Evolutionary conservation across 2,329 filamentous ascomycete species (phyloP).

Genomic region (Aspergillus terreus): DNA sequence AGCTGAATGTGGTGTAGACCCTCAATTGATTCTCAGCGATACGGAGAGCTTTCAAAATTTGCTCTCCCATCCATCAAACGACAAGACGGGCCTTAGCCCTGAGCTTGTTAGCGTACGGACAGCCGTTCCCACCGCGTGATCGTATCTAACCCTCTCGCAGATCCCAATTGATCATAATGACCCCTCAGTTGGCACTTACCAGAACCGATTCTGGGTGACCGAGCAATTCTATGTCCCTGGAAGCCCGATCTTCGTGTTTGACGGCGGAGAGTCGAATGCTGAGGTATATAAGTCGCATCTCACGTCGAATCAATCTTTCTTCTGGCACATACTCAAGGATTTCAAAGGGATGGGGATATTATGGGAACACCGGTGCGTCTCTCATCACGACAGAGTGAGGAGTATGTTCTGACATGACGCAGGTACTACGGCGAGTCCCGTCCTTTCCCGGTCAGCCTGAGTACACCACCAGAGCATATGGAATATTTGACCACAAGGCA

Average conservation of each 20-base stretch:
- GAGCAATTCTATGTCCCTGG: conserved; percentile 53
- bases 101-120: conserved; percentile 17
- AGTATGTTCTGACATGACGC: conserved; percentile 6
- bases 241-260: conserved; percentile 49
- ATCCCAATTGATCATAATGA: conserved; percentile 32
- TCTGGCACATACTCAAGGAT: conserved; percentile 30
- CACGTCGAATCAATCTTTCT: conserved; percentile 20
- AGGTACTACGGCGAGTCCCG: conserved; percentile 43
- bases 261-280: conserved; percentile 45
- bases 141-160: conserved; percentile 7
- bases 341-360: conserved; percentile 37
- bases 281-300: conserved; percentile 16
- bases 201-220: conserved; percentile 55
- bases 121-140: not conserved
- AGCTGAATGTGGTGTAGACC: conserved; percentile 18
- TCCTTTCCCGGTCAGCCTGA: conserved; percentile 33
- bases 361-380: conserved; percentile 41
- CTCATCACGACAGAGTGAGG: not conserved
- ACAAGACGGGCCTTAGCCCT: conserved; percentile 1
- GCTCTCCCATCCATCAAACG: not conserved
- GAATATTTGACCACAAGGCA: conserved; percentile 42
- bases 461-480: conserved; percentile 38
- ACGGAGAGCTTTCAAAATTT: not conserved
- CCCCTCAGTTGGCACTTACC: conserved; percentile 46
- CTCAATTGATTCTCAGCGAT: conserved; percentile 7